Evolutionary conservation across 2,329 filamentous ascomycete species (phyloP).

Genomic region (Teratosphaeria gauchensis): DNA sequence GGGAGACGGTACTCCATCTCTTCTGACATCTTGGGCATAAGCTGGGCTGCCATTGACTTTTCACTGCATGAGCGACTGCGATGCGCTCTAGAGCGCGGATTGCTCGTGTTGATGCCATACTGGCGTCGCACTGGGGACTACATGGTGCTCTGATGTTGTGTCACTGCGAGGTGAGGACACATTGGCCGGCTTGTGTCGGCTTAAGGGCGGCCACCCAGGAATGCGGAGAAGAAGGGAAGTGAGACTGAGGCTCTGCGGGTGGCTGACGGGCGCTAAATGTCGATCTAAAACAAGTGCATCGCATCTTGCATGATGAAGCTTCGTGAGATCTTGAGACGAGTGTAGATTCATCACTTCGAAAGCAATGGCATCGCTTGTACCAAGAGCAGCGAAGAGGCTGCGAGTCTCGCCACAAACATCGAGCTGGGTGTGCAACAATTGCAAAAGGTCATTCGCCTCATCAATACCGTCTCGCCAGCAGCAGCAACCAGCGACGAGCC

Average conservation of each 20-base stretch:
- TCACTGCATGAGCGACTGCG: neutral
- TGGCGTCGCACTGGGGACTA: neutral
- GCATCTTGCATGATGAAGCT: neutral
- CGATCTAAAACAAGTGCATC: neutral
- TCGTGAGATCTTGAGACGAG: neutral
- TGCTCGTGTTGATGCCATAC: conserved; percentile 1
- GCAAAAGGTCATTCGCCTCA: conserved; percentile 14
- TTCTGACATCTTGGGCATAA: conserved; percentile 14
- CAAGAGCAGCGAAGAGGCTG: conserved; percentile 18
- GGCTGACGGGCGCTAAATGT: neutral
- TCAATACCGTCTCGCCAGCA: conserved; percentile 1
- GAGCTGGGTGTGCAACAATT: conserved; percentile 14
- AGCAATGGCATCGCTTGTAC: conserved; percentile 6
- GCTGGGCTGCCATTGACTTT: neutral
- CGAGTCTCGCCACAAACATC: conserved; percentile 10
- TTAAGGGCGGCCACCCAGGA: neutral
- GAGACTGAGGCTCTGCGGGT: neutral
- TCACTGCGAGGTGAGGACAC: neutral
- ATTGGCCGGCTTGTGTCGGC: neutral
- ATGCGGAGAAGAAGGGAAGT: neutral
- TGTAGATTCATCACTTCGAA: neutral
- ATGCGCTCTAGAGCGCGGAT: conserved; percentile 2
- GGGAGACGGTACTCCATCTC: conserved; percentile 48
- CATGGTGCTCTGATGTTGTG: neutral
- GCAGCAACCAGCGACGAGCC: conserved; percentile 4